phyloP scores from a whole-genome alignment of 306 rosid species.

The Glycyrrhiza uralensis region DNA sequence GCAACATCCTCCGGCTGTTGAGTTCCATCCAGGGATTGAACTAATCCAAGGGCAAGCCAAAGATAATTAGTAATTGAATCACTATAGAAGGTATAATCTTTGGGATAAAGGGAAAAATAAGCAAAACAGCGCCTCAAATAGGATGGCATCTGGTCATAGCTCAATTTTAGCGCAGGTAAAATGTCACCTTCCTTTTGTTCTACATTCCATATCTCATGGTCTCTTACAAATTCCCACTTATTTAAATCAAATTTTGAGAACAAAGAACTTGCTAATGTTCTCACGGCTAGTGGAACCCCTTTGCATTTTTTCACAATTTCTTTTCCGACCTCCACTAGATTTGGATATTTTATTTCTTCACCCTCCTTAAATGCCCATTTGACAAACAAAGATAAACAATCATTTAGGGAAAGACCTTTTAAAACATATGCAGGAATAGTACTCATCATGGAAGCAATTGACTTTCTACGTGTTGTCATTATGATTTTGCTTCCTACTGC shows the following conservation, averaged over 20 bases:
- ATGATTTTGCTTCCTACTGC: background rate
- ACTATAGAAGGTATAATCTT: background rate
- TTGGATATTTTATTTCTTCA: background rate
- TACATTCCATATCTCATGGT: background rate
- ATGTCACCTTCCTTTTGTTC: background rate
- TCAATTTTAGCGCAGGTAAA: background rate
- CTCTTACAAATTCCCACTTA: background rate
- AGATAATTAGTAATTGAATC: accelerated
- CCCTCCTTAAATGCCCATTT: background rate
- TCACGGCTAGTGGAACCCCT: background rate
- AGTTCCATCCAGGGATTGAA: background rate
- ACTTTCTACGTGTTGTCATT: background rate
- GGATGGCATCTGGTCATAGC: background rate
- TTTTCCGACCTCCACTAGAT: background rate
- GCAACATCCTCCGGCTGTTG: background rate
- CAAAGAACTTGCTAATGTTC: background rate
- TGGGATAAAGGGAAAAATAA: background rate
- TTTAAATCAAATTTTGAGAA: background rate
- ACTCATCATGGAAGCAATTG: background rate
- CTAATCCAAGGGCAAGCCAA: background rate
- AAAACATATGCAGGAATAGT: background rate
- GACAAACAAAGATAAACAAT: background rate
- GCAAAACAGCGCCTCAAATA: background rate
- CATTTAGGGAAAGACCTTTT: background rate
- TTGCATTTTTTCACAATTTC: background rate